These are phyloP conservation scores for Malus fusca DNA, from an alignment of 306 rosid genomes.

Conservation along the genomic window DNA sequence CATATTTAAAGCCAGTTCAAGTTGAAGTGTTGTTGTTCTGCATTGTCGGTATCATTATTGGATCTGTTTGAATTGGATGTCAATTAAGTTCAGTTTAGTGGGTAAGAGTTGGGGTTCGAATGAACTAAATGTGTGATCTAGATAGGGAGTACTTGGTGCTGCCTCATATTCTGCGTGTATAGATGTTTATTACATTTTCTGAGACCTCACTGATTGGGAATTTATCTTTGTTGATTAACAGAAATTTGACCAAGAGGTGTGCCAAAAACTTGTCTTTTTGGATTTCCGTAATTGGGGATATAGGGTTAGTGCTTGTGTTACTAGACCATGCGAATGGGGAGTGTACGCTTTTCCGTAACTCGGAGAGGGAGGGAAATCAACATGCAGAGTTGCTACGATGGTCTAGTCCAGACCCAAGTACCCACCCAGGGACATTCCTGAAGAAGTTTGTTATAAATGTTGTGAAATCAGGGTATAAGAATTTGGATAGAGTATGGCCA, in stretches of 20 bases:
- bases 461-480: neutral
- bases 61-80: neutral
- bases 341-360: too few relatives aligned
- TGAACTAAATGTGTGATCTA: neutral
- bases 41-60: too few relatives aligned
- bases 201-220: neutral
- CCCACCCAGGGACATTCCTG: neutral
- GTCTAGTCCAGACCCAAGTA: neutral
- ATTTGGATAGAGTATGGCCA: too few relatives aligned
- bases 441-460: neutral
- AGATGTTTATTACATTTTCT: neutral
- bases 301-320: neutral
- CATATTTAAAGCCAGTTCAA: neutral
- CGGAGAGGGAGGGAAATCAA: too few relatives aligned
- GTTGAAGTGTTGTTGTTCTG: neutral
- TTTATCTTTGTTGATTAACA: neutral
- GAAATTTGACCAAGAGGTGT: neutral
- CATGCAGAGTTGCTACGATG: too few relatives aligned
- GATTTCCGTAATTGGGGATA: neutral
- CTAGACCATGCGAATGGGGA: too few relatives aligned
- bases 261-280: neutral
- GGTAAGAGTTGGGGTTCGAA: neutral
- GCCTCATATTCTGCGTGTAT: neutral
- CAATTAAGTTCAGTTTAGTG: neutral
- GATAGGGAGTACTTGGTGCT: neutral